Conservation (phyloP, 179 eudicot species). For the Camellia oleifera region DNA sequence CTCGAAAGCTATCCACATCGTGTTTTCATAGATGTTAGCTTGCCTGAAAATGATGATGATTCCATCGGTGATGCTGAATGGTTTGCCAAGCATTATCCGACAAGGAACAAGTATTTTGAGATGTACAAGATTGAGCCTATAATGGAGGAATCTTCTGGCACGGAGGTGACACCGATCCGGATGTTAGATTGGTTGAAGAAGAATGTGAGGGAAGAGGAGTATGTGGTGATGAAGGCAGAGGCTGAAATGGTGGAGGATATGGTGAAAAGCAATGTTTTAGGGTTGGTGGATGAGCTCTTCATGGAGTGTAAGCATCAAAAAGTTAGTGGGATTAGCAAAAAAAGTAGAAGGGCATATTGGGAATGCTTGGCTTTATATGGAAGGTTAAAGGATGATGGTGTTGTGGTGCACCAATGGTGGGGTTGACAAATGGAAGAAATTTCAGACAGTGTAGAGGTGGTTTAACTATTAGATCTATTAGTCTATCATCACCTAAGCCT, state of each 20-base stretch:
- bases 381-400: slow-evolving; percentile 68
- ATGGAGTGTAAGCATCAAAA: slow-evolving; percentile 69
- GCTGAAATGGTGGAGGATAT: slow-evolving; percentile 75
- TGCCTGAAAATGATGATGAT: slow-evolving; percentile 22
- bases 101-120: slow-evolving; percentile 59
- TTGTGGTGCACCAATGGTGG: slow-evolving; percentile 94
- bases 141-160: slow-evolving; percentile 16
- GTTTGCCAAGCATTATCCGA: slow-evolving; percentile 74
- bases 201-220: slow-evolving; percentile 64
- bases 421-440: slow-evolving; percentile 18
- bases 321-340: slow-evolving; percentile 39
- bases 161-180: slow-evolving; percentile 40
- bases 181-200: slow-evolving; percentile 58
- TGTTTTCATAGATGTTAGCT: slow-evolving; percentile 57
- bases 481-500: too few species aligned
- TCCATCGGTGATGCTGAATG: slow-evolving; percentile 40
- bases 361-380: slow-evolving; percentile 85
- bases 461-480: too few species aligned
- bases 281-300: slow-evolving; percentile 72
- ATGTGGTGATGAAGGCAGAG: slow-evolving; percentile 78
- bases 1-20: slow-evolving; percentile 63
- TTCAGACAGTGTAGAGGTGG: too few species aligned
- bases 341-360: slow-evolving; percentile 72
- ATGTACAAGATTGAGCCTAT: slow-evolving; percentile 46
- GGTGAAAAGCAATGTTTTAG: slow-evolving; percentile 48